phyloP scores from a whole-genome alignment of 768 basidiomycete genomes.

The Cantharellus anzutake region DNA sequence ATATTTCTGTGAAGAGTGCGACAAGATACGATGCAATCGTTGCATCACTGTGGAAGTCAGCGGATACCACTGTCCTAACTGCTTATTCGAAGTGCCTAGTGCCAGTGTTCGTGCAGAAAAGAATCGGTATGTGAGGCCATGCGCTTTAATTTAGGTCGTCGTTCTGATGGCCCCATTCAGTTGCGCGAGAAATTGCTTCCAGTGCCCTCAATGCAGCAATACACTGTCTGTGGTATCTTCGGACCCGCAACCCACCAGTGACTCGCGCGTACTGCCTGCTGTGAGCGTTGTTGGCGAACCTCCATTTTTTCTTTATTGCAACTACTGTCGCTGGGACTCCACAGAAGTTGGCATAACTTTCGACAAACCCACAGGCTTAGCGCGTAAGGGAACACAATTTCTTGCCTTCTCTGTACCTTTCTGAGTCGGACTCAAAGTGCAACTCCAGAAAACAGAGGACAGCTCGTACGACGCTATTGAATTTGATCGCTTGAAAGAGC shows the following conservation, averaged over 20 bases:
- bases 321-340: slow-evolving; percentile 90
- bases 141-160: not conserved
- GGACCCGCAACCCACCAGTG: slow-evolving; percentile 46
- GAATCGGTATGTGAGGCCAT: slow-evolving; percentile 44
- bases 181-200: slow-evolving; percentile 95
- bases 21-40: slow-evolving; percentile 79
- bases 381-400: slow-evolving; percentile 32
- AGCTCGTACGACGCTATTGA: slow-evolving; percentile 69
- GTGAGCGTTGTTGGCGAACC: slow-evolving; percentile 43
- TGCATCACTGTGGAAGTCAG: slow-evolving; percentile 89
- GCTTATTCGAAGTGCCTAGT: slow-evolving; percentile 93
- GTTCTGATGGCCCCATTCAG: slow-evolving; percentile 22
- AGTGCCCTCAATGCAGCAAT: slow-evolving; percentile 84
- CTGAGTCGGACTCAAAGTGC: slow-evolving; percentile 30
- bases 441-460: slow-evolving; percentile 80
- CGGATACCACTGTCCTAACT: slow-evolving; percentile 96
- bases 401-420: not conserved
- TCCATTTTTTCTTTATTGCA: slow-evolving; percentile 82
- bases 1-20: slow-evolving; percentile 98
- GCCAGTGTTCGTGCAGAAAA: slow-evolving; percentile 97
- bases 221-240: slow-evolving; percentile 83
- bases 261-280: slow-evolving; percentile 27
- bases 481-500: slow-evolving; percentile 88
- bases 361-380: slow-evolving; percentile 91
- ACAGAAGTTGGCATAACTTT: slow-evolving; percentile 80